These are phyloP conservation scores for Cercospora beticola DNA, from an alignment of 2,329 filamentous ascomycete species.

Conservation along the genomic window DNA sequence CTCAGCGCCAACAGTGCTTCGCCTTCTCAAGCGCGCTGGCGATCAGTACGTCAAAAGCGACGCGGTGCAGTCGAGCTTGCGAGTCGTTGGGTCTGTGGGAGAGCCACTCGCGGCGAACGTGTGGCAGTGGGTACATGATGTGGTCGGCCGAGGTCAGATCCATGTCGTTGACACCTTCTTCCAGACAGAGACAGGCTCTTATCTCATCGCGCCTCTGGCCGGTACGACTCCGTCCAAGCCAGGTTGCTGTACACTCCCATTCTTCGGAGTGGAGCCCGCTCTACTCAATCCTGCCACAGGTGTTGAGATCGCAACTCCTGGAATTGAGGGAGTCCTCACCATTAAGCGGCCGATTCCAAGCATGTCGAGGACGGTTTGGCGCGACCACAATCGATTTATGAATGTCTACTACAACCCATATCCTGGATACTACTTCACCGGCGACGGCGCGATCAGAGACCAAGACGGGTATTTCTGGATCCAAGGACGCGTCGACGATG, in stretches of 20 bases:
- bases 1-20: not conserved
- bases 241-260: not conserved
- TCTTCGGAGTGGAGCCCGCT: not conserved
- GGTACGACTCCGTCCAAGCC: not conserved
- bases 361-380: not conserved
- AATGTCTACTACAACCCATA: not conserved
- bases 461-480: conserved; percentile 47
- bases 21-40: not conserved
- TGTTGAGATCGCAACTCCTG: not conserved
- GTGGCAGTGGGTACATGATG: not conserved
- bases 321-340: not conserved
- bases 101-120: not conserved
- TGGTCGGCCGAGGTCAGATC: not conserved
- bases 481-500: not conserved
- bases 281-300: not conserved
- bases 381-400: not conserved
- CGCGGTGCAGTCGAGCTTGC: not conserved
- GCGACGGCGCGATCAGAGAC: not conserved
- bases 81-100: not conserved
- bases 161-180: not conserved
- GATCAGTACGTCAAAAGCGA: not conserved
- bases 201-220: not conserved
- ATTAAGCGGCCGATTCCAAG: not conserved
- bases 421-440: not conserved
- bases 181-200: not conserved